phyloP scores from a whole-genome alignment of 768 basidiomycete genomes.

The Mycena indigotica region DNA sequence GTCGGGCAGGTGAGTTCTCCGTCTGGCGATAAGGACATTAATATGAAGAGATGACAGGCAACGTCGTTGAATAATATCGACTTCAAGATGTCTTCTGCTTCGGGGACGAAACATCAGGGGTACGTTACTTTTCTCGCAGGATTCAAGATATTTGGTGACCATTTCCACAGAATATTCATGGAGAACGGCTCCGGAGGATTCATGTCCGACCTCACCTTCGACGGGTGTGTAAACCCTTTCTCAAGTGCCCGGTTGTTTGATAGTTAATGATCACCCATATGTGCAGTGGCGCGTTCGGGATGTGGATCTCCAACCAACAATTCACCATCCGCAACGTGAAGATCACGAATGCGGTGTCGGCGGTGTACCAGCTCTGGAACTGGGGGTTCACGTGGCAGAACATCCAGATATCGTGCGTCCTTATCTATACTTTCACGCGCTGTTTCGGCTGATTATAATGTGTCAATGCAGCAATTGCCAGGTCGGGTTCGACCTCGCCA shows the following conservation, averaged over 20 bases:
- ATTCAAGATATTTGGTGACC: neutral
- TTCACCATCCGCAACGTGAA: neutral
- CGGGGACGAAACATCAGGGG: constrained; percentile 41
- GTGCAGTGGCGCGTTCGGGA: neutral
- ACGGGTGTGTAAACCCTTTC: constrained; percentile 10
- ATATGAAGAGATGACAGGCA: no score
- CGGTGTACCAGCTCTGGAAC: neutral
- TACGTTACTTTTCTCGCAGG: no score
- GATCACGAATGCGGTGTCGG: neutral
- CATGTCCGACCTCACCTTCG: constrained; percentile 32
- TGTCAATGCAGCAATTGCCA: neutral
- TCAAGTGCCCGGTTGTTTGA: no score
- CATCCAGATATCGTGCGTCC: neutral
- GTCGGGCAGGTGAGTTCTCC: constrained; percentile 37
- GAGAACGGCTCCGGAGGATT: constrained; percentile 53
- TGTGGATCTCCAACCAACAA: neutral
- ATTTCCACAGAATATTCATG: constrained; percentile 39
- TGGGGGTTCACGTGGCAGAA: neutral
- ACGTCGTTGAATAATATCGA: constrained; percentile 45
- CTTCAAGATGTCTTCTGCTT: constrained; percentile 38
- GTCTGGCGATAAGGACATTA: neutral
- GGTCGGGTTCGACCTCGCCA: neutral
- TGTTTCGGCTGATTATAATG: no score
- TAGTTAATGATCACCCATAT: no score
- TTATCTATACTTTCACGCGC: neutral